Base-by-base conservation (phyloP, 2,329 filamentous ascomycete genomes). In the Fusarium equiseti region DNA sequence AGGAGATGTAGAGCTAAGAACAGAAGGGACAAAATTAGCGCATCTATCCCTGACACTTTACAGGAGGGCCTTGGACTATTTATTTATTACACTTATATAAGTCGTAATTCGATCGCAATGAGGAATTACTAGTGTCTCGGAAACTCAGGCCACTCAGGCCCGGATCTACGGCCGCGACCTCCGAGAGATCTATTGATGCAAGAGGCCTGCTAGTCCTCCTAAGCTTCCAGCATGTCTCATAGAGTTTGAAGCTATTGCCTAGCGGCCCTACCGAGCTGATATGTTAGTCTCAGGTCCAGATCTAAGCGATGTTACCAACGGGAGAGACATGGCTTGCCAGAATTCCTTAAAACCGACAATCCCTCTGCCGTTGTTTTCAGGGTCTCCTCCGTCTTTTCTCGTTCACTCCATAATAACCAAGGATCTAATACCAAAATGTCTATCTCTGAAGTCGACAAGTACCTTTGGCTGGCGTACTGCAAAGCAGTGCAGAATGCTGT, bases 381-480 rank as follows among this genome's bases (percentile, higher is more conserved):
- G 13, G 4, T n/a, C 2, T 22, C 32, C 35, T 5, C 44, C 22
- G 58, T 42, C 24, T 8, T 16, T 35, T 13, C 9, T 22, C 13
- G 12, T 20, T 32, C 20, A 10, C 11, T 13, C 9, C 18, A 2
- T 24, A 16, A 12, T 24, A 26, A 16, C 8, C 6, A 4, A 4
- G 3, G 3, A 18, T 20, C 20, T 15, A 9, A 20, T 27, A 29
- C 26, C 13, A 63, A 46, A 20, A 71, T 71, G 68, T 20, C 68
- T 10, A n/a, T 29, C 7, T 50, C 45, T 32, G 56, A 69, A 24
- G 40, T 59, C 10, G 68, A 71, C 45, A 71, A 63, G 53, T 54
- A 66, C 20, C 53, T 71, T 13, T 71, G 69, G 69, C 38, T 71
- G 22, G 68, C 69, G 5, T 71, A 71, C 52, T 71, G 69, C 46